Percentiles rank a stretch among this genome's conserved stretches.
Conservation (phyloP, 1,284 basidiomycete genomes). For the Xerocomus nothofagi region DNA sequence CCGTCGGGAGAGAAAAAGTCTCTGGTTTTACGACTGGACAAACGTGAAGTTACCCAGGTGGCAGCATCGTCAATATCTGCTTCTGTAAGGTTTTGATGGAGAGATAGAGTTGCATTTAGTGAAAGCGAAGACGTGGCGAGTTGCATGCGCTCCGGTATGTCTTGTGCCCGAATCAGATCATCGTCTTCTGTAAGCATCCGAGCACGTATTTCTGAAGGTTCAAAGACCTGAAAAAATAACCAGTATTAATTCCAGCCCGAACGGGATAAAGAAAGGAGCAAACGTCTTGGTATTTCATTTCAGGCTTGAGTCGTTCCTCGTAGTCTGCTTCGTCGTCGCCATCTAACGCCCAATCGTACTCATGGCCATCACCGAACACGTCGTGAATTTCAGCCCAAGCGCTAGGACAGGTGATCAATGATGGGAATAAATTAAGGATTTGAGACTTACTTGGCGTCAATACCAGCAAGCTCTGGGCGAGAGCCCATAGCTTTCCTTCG, state of each 20-base stretch:
- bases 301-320: slow-evolving; percentile 62
- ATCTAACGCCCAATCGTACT: slow-evolving; percentile 93
- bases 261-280: slow-evolving; percentile 34
- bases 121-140: slow-evolving; percentile 86
- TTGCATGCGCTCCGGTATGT: slow-evolving; percentile 97
- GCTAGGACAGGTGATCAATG: slow-evolving; percentile 45
- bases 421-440: slow-evolving; percentile 9
- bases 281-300: slow-evolving; percentile 89
- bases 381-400: slow-evolving; percentile 97
- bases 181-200: slow-evolving; percentile 94
- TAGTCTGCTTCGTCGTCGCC: slow-evolving; percentile 69
- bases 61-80: slow-evolving; percentile 81
- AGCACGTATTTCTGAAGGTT: slow-evolving; percentile 94
- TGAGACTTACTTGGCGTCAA: slow-evolving; percentile 76
- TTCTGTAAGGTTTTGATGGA: slow-evolving; percentile 65
- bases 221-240: slow-evolving; percentile 79
- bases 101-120: slow-evolving; percentile 61
- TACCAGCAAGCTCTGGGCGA: slow-evolving; percentile 79
- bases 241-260: slow-evolving; percentile 10
- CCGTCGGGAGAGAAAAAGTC: slow-evolving; percentile 72
- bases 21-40: slow-evolving; percentile 77
- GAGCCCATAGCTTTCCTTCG: slow-evolving; percentile 60
- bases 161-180: slow-evolving; percentile 86
- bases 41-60: slow-evolving; percentile 84
- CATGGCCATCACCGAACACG: slow-evolving; percentile 95